phyloP scores from a whole-genome alignment of 148 eudicot species.

The Dianthus caryophyllus region DNA sequence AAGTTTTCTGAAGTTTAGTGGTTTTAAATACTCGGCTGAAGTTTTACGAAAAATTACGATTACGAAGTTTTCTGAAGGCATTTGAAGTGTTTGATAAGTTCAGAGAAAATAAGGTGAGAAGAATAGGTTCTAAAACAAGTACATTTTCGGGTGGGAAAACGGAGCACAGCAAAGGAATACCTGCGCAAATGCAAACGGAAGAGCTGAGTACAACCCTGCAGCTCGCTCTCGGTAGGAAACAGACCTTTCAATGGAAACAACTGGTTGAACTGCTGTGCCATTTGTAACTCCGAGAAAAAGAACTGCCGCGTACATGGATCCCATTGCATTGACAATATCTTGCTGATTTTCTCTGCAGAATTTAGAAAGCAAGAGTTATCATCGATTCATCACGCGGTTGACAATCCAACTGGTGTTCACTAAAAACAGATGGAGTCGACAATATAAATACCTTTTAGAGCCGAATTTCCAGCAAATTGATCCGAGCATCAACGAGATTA shows the following conservation, averaged over 20 bases:
- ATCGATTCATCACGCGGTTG: background rate
- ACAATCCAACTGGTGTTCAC: background rate
- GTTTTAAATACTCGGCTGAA: too few species aligned
- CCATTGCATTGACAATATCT: conserved; percentile 87
- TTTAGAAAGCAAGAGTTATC: conserved; percentile 6
- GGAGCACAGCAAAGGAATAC: conserved; percentile 28
- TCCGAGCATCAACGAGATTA: conserved; percentile 96
- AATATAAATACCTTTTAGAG: conserved; percentile 55
- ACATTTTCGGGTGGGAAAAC: background rate
- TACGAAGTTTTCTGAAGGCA: too few species aligned
- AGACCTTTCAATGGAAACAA: conserved; percentile 91
- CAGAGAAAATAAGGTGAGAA: too few species aligned
- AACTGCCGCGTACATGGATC: conserved; percentile 87
- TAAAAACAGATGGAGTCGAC: background rate
- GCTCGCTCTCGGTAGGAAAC: conserved; percentile 97
- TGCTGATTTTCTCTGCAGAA: conserved; percentile 63
- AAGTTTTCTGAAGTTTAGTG: too few species aligned
- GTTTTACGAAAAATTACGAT: too few species aligned
- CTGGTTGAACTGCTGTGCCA: conserved; percentile 96
- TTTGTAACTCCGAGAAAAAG: conserved; percentile 90
- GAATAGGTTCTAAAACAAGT: too few species aligned
- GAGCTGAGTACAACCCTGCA: conserved; percentile 96
- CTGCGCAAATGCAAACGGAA: conserved; percentile 98
- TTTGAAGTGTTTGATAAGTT: too few species aligned
- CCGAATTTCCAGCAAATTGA: conserved; percentile 97